Evolutionary conservation across 2,329 filamentous ascomycete species (phyloP).

Genomic region (Pestalotiopsis sp.): DNA sequence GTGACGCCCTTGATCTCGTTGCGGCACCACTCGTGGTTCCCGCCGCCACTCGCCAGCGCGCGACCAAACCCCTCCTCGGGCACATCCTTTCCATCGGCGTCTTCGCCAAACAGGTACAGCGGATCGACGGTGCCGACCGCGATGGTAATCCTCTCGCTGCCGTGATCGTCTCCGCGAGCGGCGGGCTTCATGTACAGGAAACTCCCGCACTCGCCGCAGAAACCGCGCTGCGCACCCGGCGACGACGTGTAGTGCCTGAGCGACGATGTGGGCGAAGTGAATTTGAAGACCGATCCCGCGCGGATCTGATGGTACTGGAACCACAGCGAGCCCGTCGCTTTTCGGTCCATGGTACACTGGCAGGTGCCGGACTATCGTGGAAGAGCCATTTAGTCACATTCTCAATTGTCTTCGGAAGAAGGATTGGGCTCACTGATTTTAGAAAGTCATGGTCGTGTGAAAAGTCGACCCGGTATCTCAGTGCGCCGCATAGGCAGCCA

Average conservation of each 20-base stretch:
- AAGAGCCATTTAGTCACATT: background rate
- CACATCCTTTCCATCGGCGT: background rate
- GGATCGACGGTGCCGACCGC: background rate
- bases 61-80: background rate
- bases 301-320: constrained; percentile 1
- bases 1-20: constrained; percentile 10
- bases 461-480: background rate
- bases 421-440: background rate
- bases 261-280: background rate
- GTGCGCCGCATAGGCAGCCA: background rate
- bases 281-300: background rate
- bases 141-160: background rate
- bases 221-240: background rate
- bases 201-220: constrained; percentile 5
- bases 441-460: background rate
- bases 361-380: background rate
- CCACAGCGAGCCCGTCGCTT: background rate
- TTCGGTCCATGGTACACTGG: constrained; percentile 6
- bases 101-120: constrained; percentile 9
- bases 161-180: fast-evolving
- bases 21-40: constrained; percentile 1
- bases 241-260: background rate
- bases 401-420: background rate
- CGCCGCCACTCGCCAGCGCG: background rate
- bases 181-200: background rate